Base-by-base conservation (phyloP, 495 filamentous ascomycete genomes). In the Parathielavia appendiculata region DNA sequence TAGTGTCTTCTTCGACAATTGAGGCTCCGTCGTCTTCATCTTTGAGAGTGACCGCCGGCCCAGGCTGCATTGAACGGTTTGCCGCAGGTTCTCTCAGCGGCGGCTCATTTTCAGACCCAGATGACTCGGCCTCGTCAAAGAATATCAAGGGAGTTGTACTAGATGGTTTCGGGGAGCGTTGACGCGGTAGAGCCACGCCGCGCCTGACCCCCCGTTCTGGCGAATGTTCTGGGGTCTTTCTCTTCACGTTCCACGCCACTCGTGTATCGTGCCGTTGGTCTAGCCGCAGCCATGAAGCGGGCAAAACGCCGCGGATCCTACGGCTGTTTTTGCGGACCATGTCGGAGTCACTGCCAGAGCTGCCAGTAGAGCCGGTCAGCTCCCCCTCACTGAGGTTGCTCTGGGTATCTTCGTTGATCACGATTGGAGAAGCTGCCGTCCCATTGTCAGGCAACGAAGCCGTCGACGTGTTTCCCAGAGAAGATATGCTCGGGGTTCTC, bases 271-370 rank as follows among this genome's bases (percentile, higher is more conserved):
- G 61, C 57, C 71, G 69, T 52, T 76, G 73, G 63, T 96, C 85
- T 40, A 97, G 75, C 61, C 88, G 83, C 45, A 95, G 78, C 86
- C 88, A 96, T 4, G 92, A 97, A 6, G 92, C 92, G 38, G 92
- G 92, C 44, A 97, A 79, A 16, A 96, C 91, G 38, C 92, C 92
- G 54, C 84, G 85, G 45, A 92, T 92, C 57, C 73, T 83, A 36
- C 71, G 75, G 14, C 67, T 69, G 47, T 77, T 73, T 40, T 61
- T 64, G 14, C 73, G 78, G 23, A 78, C 64, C 19, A 72, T 62
- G 20, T 80, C 72, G 0, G 74, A 72, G 9, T 79, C 79, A 41
- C 73, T 76, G n/a, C 67, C 70, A 8, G 70, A 71, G 34, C 56
- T 56, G 40, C 62, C 34, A 10, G 22, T 43, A 1, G 53, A 59